Evolutionary conservation across 768 basidiomycete genomes (phyloP), one percentile per base, ranked within the genome.

Genomic region (Mycena filopes): DNA sequence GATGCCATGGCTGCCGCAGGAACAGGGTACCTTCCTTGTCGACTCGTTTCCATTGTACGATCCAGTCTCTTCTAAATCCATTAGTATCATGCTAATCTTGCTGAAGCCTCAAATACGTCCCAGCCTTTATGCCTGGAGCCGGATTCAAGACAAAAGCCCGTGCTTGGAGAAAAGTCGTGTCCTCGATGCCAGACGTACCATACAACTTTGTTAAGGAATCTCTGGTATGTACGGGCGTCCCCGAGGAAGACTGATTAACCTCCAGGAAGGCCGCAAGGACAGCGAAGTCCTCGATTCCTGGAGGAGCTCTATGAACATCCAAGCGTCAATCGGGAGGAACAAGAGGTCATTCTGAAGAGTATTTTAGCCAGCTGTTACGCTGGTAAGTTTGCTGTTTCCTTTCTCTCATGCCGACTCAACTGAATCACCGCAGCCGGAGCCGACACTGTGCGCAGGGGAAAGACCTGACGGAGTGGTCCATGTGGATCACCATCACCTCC

Each of bases 41-140:
- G 66, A 70, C 38, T 45, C 47, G 9, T 25, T 70, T 18, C 69
- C 69, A 1, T 40, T 55, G 49, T 62, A 6, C 21, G 60, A 53
- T 46, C n/a, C 28, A 10, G 20, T 5, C 10, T 3, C 31, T 8
- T 18, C 36, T 42, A 18, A 18, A 9, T 6, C n/a, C 6, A 3
- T 12, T n/a, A 23, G 4, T 10, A 6, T 8, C 8, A 13, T 36
- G n/a, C 25, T 18, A 13, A n/a, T 18, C 12, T 1, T 33, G 28
- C 8, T 16, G 2, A 33, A 62, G 60, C 36, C 57, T 70, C 15
- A 70, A 70, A 51, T 56, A 79, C 36, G 68, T 82, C 46, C 81
- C 81, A 4, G 74, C 74, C 20, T 82, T 78, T 76, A 69, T 82
- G 55, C 82, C 82, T 16, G 81, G 81, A 11, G 81, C 79, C 11